Evolutionary conservation across 352 stramenopile species (phyloP).

Genomic region (Pythium plurisporium): DNA sequence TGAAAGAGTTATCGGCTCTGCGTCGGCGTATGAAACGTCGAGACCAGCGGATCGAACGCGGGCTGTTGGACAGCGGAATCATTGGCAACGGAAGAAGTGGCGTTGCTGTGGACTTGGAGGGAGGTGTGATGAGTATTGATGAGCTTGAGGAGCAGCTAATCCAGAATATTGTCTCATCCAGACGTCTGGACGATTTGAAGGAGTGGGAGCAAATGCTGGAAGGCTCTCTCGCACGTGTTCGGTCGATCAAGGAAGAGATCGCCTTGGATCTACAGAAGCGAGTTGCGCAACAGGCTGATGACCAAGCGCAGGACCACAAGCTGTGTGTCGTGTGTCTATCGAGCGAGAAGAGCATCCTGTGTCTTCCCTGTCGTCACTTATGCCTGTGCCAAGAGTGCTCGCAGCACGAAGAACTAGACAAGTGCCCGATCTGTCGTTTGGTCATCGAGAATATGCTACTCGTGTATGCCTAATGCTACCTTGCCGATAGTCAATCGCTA

Average conservation of each 20-base stretch:
- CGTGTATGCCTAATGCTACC: slow-evolving; percentile 82
- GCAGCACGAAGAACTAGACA: slow-evolving; percentile 58
- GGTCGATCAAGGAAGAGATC: slow-evolving; percentile 65
- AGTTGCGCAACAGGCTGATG: slow-evolving; percentile 68
- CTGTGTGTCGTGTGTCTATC: slow-evolving; percentile 82
- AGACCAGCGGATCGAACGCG: slow-evolving; percentile 23
- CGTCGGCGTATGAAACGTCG: slow-evolving; percentile 25
- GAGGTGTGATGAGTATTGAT: slow-evolving; percentile 26
- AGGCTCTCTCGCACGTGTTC: slow-evolving; percentile 46
- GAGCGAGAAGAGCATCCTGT: slow-evolving; percentile 82
- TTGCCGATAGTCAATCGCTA: too few species aligned
- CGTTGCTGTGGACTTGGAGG: slow-evolving; percentile 25
- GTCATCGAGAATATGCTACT: slow-evolving; percentile 80
- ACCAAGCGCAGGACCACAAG: slow-evolving; percentile 74
- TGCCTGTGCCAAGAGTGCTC: slow-evolving; percentile 78
- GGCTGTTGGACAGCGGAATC: slow-evolving; percentile 13
- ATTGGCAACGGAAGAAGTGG: background rate
- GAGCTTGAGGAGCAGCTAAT: slow-evolving; percentile 27
- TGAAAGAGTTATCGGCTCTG: slow-evolving; percentile 45
- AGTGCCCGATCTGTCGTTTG: slow-evolving; percentile 81
- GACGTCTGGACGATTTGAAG: slow-evolving; percentile 54
- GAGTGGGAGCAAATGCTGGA: slow-evolving; percentile 72
- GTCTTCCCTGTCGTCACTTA: slow-evolving; percentile 74
- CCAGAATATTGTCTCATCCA: slow-evolving; percentile 26
- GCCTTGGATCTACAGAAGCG: slow-evolving; percentile 71